A percentile compares a stretch with the other conserved stretches of the same genome.
phyloP scores from a whole-genome alignment of 495 filamentous ascomycete species.

The Annulohypoxylon maeteangense region DNA sequence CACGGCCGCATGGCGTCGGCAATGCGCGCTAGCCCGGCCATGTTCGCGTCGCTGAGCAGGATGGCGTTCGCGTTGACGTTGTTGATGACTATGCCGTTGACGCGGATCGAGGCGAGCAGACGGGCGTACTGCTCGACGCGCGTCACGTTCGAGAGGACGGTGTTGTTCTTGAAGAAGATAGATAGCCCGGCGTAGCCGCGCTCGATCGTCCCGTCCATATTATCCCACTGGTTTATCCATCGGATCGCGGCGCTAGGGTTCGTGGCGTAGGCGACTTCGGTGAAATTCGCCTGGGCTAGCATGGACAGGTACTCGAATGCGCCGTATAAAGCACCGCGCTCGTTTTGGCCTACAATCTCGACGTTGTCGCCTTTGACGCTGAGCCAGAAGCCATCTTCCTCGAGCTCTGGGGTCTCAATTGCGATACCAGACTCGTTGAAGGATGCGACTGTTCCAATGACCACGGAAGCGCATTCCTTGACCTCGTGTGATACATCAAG shows the following conservation, averaged over 20 bases:
- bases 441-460: constrained; percentile 67
- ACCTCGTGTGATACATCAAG: constrained; percentile 49
- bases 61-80: constrained; percentile 76
- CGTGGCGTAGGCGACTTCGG: constrained; percentile 60
- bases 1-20: constrained; percentile 74
- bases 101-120: constrained; percentile 71
- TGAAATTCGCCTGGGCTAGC: constrained; percentile 70
- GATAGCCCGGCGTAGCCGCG: constrained; percentile 75
- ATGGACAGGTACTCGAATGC: constrained; percentile 74
- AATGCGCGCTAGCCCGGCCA: constrained; percentile 69
- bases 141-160: constrained; percentile 65
- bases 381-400: constrained; percentile 73
- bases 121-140: constrained; percentile 72
- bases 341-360: constrained; percentile 72
- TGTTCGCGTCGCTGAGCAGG: constrained; percentile 64
- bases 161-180: constrained; percentile 72
- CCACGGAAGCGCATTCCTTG: constrained; percentile 51
- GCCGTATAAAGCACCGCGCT: constrained; percentile 75
- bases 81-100: constrained; percentile 76
- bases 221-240: constrained; percentile 82
- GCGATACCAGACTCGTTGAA: constrained; percentile 57
- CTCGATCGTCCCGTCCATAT: constrained; percentile 76
- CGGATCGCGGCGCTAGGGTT: constrained; percentile 72
- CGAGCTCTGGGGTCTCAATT: constrained; percentile 55
- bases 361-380: constrained; percentile 56